phyloP scores from a whole-genome alignment of 2,329 filamentous ascomycete species.

The Incumbomyces delicatus region DNA sequence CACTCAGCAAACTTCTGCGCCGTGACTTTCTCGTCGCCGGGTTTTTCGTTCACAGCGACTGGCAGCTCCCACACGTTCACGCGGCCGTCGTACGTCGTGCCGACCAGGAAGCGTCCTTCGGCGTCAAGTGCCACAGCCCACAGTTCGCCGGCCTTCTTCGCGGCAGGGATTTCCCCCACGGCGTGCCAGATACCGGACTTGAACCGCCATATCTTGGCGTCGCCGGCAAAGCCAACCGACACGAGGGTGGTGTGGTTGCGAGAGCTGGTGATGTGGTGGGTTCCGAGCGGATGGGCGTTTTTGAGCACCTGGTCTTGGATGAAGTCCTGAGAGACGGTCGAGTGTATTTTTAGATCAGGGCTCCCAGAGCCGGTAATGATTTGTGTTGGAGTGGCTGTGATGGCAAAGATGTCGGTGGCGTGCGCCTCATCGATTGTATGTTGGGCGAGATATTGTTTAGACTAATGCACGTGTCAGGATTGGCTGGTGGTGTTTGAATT shows the following conservation, averaged over 20 bases:
- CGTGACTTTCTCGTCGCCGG: constrained; percentile 40
- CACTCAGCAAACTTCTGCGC: constrained; percentile 65
- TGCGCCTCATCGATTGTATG: constrained; percentile 86
- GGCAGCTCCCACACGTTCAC: constrained; percentile 76
- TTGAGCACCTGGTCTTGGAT: constrained; percentile 70
- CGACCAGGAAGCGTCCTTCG: constrained; percentile 75
- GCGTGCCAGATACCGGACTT: constrained; percentile 46
- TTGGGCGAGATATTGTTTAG: constrained; percentile 93
- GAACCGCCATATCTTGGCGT: constrained; percentile 71
- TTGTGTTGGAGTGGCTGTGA: constrained; percentile 63
- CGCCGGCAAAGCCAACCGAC: constrained; percentile 80
- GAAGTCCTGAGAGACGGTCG: constrained; percentile 63
- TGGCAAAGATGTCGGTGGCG: constrained; percentile 70
- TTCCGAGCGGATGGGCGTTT: constrained; percentile 75
- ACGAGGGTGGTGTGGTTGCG: constrained; percentile 62
- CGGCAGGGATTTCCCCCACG: constrained; percentile 33
- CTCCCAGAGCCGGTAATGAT: constrained; percentile 79
- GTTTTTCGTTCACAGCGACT: constrained; percentile 4
- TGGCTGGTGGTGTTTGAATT: too few relatives aligned
- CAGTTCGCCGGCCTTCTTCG: constrained; percentile 53
- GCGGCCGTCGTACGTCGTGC: constrained; percentile 75
- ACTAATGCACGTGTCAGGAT: constrained; percentile 44
- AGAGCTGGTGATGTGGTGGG: constrained; percentile 74
- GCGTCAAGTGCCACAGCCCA: constrained; percentile 84
- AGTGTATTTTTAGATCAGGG: constrained; percentile 71